A percentile compares a stretch with the other conserved stretches of the same genome.
phyloP scores from a whole-genome alignment of 192 early-diverging fungal species.

The Umbelopsis ramanniana region DNA sequence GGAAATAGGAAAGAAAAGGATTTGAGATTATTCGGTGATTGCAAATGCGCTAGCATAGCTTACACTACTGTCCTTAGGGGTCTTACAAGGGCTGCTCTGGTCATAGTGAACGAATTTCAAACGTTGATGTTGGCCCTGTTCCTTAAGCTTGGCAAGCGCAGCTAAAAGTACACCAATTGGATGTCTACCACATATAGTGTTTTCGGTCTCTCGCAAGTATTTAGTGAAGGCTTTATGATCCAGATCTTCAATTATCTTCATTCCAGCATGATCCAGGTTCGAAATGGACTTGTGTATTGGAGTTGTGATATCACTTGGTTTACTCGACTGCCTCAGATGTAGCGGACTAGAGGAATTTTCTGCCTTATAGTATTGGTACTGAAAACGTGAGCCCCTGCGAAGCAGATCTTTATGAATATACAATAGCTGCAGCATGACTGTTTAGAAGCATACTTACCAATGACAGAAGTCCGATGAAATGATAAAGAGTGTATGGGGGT shows the following conservation, averaged over 20 bases:
- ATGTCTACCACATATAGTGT: constrained; percentile 96
- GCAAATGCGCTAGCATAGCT: constrained; percentile 75
- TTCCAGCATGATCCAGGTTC: constrained; percentile 79
- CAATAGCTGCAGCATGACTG: not conserved
- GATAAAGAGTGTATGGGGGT: constrained; percentile 80
- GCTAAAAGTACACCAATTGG: constrained; percentile 85
- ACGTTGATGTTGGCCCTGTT: constrained; percentile 28
- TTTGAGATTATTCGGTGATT: not conserved
- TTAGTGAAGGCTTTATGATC: constrained; percentile 62
- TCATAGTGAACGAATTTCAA: constrained; percentile 84
- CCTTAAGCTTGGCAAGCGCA: constrained; percentile 52
- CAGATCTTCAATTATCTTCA: constrained; percentile 71
- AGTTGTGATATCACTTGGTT: constrained; percentile 12
- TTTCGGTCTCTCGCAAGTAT: constrained; percentile 79
- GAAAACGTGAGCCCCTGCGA: constrained; percentile 79
- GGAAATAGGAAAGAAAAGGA: not conserved
- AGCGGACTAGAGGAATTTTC: constrained; percentile 20
- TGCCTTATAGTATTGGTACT: constrained; percentile 70
- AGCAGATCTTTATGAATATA: not conserved
- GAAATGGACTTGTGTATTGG: constrained; percentile 85
- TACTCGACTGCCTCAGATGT: constrained; percentile 18
- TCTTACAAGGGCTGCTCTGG: constrained; percentile 73
- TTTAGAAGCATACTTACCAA: constrained; percentile 57
- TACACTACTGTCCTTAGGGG: constrained; percentile 69
- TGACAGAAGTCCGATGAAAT: constrained; percentile 99